A percentile compares a stretch with the other conserved stretches of the same genome.
phyloP scores from a whole-genome alignment of 805 yeast genomes.

The Saccharomycopsis capsularis region DNA sequence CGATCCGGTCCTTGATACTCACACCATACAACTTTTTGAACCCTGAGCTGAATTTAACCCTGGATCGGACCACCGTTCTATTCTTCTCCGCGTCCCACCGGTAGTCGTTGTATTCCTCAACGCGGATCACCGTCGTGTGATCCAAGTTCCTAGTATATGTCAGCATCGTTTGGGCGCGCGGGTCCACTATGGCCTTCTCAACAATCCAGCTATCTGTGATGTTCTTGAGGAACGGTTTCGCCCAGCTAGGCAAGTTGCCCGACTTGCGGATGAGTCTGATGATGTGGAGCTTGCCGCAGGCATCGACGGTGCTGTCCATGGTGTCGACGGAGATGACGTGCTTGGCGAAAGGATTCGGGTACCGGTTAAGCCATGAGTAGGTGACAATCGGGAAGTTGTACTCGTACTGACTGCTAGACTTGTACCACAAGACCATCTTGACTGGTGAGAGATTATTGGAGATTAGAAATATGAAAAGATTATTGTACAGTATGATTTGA shows the following conservation, averaged over 20 bases:
- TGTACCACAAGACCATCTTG: conserved; percentile 58
- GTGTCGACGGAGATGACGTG: conserved; percentile 86
- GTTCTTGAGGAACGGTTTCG: conserved; percentile 64
- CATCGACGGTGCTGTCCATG: conserved; percentile 50
- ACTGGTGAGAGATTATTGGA: conserved; percentile 34
- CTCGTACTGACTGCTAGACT: conserved; percentile 47
- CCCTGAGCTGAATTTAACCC: conserved; percentile 67
- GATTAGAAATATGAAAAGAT: too few species aligned
- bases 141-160: conserved; percentile 81
- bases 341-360: conserved; percentile 70
- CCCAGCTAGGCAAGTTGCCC: conserved; percentile 78
- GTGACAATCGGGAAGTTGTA: conserved; percentile 68
- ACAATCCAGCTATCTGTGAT: conserved; percentile 73
- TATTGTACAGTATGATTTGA: too few species aligned
- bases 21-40: conserved; percentile 37
- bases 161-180: conserved; percentile 42
- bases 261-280: conserved; percentile 69
- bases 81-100: conserved; percentile 28
- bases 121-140: conserved; percentile 67
- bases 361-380: conserved; percentile 67
- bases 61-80: conserved; percentile 43
- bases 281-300: conserved; percentile 57
- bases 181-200: conserved; percentile 71
- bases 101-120: conserved; percentile 71
- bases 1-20: conserved; percentile 68